Conservation (phyloP, 495 filamentous ascomycete species). For the Aspergillus wentii region DNA sequence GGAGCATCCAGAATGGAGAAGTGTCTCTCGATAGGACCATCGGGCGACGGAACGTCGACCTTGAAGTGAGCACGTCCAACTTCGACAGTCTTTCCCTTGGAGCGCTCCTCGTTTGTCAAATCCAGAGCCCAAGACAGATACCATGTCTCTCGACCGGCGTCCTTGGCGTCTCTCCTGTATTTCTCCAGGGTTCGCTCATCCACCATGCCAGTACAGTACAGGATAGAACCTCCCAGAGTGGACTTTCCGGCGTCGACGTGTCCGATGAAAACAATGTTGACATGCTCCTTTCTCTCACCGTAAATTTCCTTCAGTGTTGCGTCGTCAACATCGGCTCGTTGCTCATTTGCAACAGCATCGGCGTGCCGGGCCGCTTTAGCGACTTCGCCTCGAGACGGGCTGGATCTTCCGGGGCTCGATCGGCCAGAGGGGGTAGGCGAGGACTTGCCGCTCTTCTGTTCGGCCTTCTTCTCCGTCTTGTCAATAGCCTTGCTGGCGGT, state of each 20-base stretch:
- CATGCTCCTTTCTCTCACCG: slow-evolving; percentile 82
- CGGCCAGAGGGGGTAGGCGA: slow-evolving; percentile 77
- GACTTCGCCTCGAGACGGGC: slow-evolving; percentile 41
- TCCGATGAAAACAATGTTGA: slow-evolving; percentile 97
- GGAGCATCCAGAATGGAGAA: slow-evolving; percentile 97
- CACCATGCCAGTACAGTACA: slow-evolving; percentile 95
- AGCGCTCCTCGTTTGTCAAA: slow-evolving; percentile 89
- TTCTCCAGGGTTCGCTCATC: slow-evolving; percentile 98
- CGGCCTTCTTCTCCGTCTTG: slow-evolving; percentile 60
- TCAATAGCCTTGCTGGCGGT: slow-evolving; percentile 78
- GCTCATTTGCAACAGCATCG: slow-evolving; percentile 82
- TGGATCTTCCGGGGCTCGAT: slow-evolving; percentile 59
- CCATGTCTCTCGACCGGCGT: slow-evolving; percentile 95
- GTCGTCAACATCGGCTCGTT: slow-evolving; percentile 85
- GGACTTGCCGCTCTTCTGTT: slow-evolving; percentile 56
- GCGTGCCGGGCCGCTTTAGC: slow-evolving; percentile 60
- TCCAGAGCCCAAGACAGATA: slow-evolving; percentile 97
- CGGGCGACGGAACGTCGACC: slow-evolving; percentile 62
- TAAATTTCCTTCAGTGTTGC: slow-evolving; percentile 91
- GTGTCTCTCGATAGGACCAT: slow-evolving; percentile 35
- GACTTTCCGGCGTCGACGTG: slow-evolving; percentile 98
- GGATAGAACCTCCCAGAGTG: slow-evolving; percentile 85
- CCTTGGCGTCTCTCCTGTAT: slow-evolving; percentile 94
- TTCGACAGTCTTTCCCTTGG: slow-evolving; percentile 98
- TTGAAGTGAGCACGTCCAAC: slow-evolving; percentile 96